Evolutionary conservation across 371 early-diverging fungal genomes (phyloP), one percentile per base, ranked within the genome.

Genomic region (Mortierella sp.): DNA sequence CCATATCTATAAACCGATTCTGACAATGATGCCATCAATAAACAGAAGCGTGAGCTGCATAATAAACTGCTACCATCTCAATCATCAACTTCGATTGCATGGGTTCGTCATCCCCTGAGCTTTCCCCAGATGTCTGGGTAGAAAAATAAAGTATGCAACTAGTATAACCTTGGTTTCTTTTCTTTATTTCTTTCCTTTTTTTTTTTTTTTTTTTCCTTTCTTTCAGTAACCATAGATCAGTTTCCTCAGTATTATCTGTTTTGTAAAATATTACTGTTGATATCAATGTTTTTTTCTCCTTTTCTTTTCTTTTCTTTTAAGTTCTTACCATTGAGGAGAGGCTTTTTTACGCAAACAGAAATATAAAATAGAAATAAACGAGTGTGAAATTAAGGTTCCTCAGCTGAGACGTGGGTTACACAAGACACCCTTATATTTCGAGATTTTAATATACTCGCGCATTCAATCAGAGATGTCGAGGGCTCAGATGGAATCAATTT

Each of bases 401-500:
- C 50, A 19, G 9, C 15, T 50, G 21, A 6, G 21, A 21, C n/a
- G 6, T 50, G 50, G 50, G 55, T 53, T 53, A 53, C 36, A 60
- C 60, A 60, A 60, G n/a, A n/a, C n/a, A n/a, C n/a, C n/a, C n/a
- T n/a, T n/a, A n/a, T n/a, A n/a, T n/a, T n/a, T n/a, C n/a, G n/a
- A n/a, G n/a, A n/a, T n/a, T 41, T 41, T 41, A 41, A 24, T 58
- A 43, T 32, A 15, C 19, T 22, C 7, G 21, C 24, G n/a, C 7
- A 24, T 53, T 53, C 55, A 53, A 53, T 53, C 55, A 53, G 28
- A 21, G 55, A 53, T 53, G 48, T 10, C 4, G 16, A 41, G 13
- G 36, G 6, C 28, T 19, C 22, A 21, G 53, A 68, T 61, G 36
- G 62, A 32, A 45, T 69, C 70, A 69, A 55, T 69, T 69, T 69